Evolutionary conservation across 2,329 filamentous ascomycete species (phyloP), one percentile per base, ranked within the genome.

Genomic region (Paraphaeosphaeria minitans): DNA sequence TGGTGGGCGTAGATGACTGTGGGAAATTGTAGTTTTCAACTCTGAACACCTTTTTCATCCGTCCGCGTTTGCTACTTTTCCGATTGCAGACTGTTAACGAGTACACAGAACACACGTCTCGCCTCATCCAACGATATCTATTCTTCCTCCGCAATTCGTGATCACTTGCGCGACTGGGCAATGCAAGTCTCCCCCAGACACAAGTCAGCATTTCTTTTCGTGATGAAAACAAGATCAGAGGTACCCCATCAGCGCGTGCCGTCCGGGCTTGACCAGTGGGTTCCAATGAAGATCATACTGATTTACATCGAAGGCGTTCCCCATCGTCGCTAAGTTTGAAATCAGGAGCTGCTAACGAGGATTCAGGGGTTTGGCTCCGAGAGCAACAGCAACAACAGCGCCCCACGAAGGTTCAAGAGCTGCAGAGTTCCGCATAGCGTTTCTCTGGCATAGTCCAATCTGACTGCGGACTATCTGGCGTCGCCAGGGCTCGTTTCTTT

Each of bases 401-500:
- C n/a, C n/a, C n/a, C n/a, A n/a, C n/a, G n/a, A n/a, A n/a, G n/a
- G n/a, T n/a, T n/a, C 31, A 6, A 22, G 47, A 50, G 47, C 9
- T 39, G 47, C 47, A 50, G 31, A 39, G 27, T 24, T 2, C 16
- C 16, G 21, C 24, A 31, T 16, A 37, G 35, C 13, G 37, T 3
- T 8, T 1, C 29, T 31, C 33, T 39, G 47, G 22, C 48, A 33
- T 51, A 10, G 48, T 51, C 21, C 35, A 39, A 41, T 51, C 27
- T 51, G 33, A 27, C 9, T 49, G 35, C 48, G 12, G 48, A 51
- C 21, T n/a, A 51, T n/a, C 33, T 41, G 48, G 48, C 33, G 12
- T 51, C 48, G 31, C 48, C 48, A 39, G 48, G n/a, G 21, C 48
- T 41, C 24, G 3, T 10, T 39, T 13, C 14, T 16, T 51, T 51